A percentile compares a stretch with the other conserved stretches of the same genome.
Conservation (phyloP, 257 asterid genomes). For the Fraxinus americana region DNA sequence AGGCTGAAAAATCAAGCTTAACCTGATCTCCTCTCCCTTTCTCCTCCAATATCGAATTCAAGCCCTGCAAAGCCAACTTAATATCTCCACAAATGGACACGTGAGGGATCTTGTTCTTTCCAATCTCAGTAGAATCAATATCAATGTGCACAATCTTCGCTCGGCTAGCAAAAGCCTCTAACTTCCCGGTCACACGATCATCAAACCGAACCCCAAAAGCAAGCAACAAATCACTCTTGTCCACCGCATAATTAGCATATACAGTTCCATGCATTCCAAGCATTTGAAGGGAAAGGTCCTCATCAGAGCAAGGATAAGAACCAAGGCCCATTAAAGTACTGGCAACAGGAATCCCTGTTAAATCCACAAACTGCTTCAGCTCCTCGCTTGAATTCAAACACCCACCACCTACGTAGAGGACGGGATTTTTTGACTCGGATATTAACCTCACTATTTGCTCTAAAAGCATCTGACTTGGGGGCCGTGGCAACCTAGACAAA, state of each 20-base stretch:
- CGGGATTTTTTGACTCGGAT: constrained; percentile 64
- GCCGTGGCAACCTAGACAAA: constrained; percentile 61
- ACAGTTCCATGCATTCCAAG: constrained; percentile 95
- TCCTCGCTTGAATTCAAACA: constrained; percentile 72
- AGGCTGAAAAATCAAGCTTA: constrained; percentile 50
- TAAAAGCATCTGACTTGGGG: constrained; percentile 41
- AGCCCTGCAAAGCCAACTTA: constrained; percentile 51
- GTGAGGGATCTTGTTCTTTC: constrained; percentile 80
- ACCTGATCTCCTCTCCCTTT: constrained; percentile 22
- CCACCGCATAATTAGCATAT: constrained; percentile 72
- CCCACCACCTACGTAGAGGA: constrained; percentile 89
- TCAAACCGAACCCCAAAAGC: constrained; percentile 90
- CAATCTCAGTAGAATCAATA: constrained; percentile 80
- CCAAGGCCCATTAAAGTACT: constrained; percentile 87
- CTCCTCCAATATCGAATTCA: constrained; percentile 57
- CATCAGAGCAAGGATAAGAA: constrained; percentile 64
- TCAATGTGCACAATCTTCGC: constrained; percentile 91
- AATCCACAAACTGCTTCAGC: constrained; percentile 60
- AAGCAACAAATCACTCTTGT: constrained; percentile 74
- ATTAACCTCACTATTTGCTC: constrained; percentile 65
- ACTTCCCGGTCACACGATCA: constrained; percentile 81
- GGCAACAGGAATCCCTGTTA: constrained; percentile 78
- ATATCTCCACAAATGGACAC: constrained; percentile 75
- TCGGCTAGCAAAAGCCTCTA: constrained; percentile 79
- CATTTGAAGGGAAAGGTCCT: constrained; percentile 65